These are phyloP conservation scores for Filobasidium wieringae DNA, from an alignment of 768 basidiomycete genomes.

Conservation along the genomic window DNA sequence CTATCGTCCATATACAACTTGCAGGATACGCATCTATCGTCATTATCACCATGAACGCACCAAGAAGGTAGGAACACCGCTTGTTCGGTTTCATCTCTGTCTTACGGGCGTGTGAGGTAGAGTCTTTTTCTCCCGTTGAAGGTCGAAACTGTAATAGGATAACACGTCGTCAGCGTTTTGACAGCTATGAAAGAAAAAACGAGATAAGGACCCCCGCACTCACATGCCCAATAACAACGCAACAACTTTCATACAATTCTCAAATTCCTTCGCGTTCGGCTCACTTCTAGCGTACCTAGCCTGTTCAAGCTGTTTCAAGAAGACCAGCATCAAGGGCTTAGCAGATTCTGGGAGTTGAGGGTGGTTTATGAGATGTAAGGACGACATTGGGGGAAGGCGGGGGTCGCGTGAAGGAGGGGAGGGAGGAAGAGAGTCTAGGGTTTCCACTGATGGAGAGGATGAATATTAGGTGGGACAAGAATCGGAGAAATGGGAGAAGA, in stretches of 20 bases:
- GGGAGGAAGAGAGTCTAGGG: not conserved
- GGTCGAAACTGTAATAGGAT: not conserved
- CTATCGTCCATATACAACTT: no score
- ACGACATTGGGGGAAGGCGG: slow-evolving; percentile 10
- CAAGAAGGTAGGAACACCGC: no score
- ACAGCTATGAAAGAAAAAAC: not conserved
- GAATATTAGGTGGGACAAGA: not conserved
- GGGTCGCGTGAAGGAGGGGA: slow-evolving; percentile 7
- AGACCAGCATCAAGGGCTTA: slow-evolving; percentile 22
- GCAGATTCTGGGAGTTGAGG: slow-evolving; percentile 18
- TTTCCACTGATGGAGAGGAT: not conserved
- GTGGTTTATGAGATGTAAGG: slow-evolving; percentile 15
- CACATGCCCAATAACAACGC: slow-evolving; percentile 28
- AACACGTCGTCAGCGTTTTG: not conserved
- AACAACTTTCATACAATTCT: slow-evolving; percentile 29
- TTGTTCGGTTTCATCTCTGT: no score
- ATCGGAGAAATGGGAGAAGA: slow-evolving; percentile 14
- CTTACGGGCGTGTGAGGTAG: no score
- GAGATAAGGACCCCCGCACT: slow-evolving; percentile 6
- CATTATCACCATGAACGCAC: no score
- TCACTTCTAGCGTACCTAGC: slow-evolving; percentile 29
- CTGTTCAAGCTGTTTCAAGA: slow-evolving; percentile 24
- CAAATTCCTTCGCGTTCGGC: slow-evolving; percentile 29
- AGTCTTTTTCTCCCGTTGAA: not conserved
- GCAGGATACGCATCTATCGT: no score